Base-by-base conservation (phyloP, 2,329 filamentous ascomycete species). In the Simplicillium aogashimaense region DNA sequence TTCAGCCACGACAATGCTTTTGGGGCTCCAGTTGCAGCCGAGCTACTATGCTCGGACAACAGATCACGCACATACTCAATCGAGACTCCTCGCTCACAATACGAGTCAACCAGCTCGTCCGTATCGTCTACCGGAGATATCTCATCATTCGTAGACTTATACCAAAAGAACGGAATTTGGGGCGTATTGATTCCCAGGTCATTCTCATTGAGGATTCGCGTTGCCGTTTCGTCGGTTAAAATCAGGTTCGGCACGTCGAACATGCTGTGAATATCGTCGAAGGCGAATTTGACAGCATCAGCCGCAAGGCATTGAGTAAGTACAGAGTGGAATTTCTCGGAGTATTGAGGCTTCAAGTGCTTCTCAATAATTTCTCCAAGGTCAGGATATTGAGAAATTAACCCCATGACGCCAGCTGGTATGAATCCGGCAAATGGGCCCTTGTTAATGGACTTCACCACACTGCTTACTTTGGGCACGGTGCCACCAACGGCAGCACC, bases 261-360 rank as follows among this genome's bases (percentile, higher is more conserved):
- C 41, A 39, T 39, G 32, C 33, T 36, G 14, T 38, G 33, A 35
- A 42, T 34, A 6, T 42, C 29, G 11, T 29, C 20, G 15, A 16
- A 36, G 2, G 34, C 3, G 7, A 39, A 42, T 3, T 3, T n/a
- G 3, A 30, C 36, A 12, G 33, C 36, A 17, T 38, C 13, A 11
- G 37, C 41, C n/a, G 25, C 17, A 16, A 52, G n/a, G 43, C 47
- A 47, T 44, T 52, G 41, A 49, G 34, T 17, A 7, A 50, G 45
- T 1, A 45, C 43, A 25, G 59, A 5, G 42, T 48, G 42, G 14
- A 43, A 39, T 3, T 61, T 62, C 51, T 54, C 13, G 14, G 18
- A 32, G 13, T 25, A 32, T 18, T 14, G 14, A 14, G 41, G 37
- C 20, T 25, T 34, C 9, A 39, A 29, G 29, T 28, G 17, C 33